Evolutionary conservation across 2,329 filamentous ascomycete genomes (phyloP).

Genomic region (Neonectria faginata): DNA sequence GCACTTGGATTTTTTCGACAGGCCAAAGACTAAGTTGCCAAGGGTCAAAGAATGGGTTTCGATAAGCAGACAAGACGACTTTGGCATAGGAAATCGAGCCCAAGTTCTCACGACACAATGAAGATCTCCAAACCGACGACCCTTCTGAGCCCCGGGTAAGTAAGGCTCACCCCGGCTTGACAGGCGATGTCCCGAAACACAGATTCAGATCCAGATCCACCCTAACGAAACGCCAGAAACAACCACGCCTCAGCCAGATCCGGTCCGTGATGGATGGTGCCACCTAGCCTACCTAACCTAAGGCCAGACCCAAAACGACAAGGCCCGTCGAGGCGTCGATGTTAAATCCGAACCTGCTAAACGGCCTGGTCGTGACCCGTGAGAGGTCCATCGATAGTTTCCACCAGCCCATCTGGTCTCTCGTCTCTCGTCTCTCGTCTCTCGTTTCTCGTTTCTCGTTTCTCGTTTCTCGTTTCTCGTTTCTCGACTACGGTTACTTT

Average conservation of each 20-base stretch:
- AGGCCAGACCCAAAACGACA: neutral
- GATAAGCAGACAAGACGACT: neutral
- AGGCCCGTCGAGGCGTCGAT: neutral
- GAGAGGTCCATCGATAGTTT: neutral
- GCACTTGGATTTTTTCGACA: neutral
- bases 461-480: too few relatives aligned
- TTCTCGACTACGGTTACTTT: neutral
- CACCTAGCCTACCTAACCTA: neutral
- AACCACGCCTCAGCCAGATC: neutral
- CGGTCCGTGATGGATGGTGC: neutral
- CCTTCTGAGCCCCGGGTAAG: neutral
- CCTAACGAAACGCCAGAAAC: neutral
- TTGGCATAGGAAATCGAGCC: neutral
- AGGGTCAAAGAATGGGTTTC: neutral
- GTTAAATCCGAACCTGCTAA: neutral
- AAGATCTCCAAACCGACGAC: neutral
- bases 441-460: too few relatives aligned
- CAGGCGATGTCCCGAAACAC: neutral
- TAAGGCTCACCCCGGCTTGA: neutral
- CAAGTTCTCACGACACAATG: neutral
- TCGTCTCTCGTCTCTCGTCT: neutral
- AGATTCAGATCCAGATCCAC: neutral
- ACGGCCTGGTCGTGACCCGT: neutral
- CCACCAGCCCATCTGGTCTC: neutral
- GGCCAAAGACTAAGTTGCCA: neutral